A percentile compares a stretch with the other conserved stretches of the same genome.
phyloP scores from a whole-genome alignment of 2,329 filamentous ascomycete species.

The Aulographum hederae region DNA sequence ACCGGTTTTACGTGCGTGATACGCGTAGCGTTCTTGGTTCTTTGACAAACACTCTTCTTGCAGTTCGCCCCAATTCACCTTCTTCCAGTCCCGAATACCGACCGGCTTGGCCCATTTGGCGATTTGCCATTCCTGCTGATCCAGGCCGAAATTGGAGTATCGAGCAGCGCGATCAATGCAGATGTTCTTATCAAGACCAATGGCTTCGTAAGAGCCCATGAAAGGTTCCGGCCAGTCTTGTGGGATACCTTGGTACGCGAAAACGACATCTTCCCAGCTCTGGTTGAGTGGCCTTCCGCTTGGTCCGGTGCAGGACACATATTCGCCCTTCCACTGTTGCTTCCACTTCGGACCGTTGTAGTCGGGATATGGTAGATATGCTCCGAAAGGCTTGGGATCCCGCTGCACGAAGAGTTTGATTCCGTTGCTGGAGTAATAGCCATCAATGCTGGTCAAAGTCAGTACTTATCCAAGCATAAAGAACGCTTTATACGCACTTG shows the following conservation, averaged over 20 bases:
- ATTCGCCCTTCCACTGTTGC: constrained; percentile 34
- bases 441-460: neutral
- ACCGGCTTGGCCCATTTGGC: constrained; percentile 23
- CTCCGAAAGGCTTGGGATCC: constrained; percentile 5
- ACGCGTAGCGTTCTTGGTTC: constrained; percentile 45
- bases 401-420: neutral
- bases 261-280: constrained; percentile 40
- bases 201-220: constrained; percentile 42
- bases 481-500: constrained; percentile 10
- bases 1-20: constrained; percentile 19
- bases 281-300: constrained; percentile 31
- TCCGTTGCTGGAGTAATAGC: neutral
- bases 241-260: constrained; percentile 41
- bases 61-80: constrained; percentile 51
- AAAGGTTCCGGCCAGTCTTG: constrained; percentile 38
- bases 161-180: constrained; percentile 40
- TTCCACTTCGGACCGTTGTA: constrained; percentile 49
- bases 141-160: constrained; percentile 37
- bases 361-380: constrained; percentile 53
- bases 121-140: constrained; percentile 18
- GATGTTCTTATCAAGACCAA: constrained; percentile 41
- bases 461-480: neutral
- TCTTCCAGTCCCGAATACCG: constrained; percentile 39
- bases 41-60: constrained; percentile 46
- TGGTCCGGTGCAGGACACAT: constrained; percentile 47